A percentile compares a stretch with the other conserved stretches of the same genome.
Conservation (phyloP, 2,329 filamentous ascomycete genomes). For the Lachnellula subtilissima region DNA sequence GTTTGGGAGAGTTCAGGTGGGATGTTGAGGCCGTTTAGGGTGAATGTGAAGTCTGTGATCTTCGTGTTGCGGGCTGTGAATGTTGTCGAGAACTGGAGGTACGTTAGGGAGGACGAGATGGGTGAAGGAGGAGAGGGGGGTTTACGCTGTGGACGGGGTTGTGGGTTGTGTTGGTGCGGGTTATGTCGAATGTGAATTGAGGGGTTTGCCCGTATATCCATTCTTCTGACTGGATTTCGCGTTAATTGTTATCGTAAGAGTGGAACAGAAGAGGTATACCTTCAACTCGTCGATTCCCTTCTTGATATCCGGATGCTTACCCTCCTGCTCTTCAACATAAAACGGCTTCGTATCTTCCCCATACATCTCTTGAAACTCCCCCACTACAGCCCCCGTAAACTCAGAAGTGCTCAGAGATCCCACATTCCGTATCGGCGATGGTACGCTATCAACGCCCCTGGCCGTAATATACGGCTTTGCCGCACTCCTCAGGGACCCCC, state of each 20-base stretch:
- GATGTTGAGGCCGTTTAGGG: background rate
- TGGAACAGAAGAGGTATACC: background rate
- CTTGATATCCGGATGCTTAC: background rate
- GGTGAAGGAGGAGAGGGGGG: too few relatives aligned
- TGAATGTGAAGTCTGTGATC: background rate
- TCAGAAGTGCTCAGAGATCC: constrained; percentile 47
- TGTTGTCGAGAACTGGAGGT: background rate
- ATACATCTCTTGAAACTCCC: constrained; percentile 67
- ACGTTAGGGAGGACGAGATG: too few relatives aligned
- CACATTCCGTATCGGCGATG: constrained; percentile 78
- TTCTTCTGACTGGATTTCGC: constrained; percentile 1
- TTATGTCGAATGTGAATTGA: constrained; percentile 4
- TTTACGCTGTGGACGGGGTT: background rate
- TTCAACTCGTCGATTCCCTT: constrained; percentile 4
- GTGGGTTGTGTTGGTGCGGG: background rate
- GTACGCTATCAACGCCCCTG: constrained; percentile 85
- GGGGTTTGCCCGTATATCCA: constrained; percentile 13
- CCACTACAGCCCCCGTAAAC: constrained; percentile 49
- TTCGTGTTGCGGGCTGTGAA: background rate
- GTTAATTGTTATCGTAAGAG: background rate
- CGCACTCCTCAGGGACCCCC: constrained; percentile 69
- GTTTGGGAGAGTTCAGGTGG: background rate
- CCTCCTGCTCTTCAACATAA: constrained; percentile 8
- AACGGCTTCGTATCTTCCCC: constrained; percentile 31
- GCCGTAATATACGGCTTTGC: constrained; percentile 72